Percentiles rank a stretch among this genome's conserved stretches.
These are phyloP conservation scores for Alternaria panax DNA, from an alignment of 2,329 filamentous ascomycete species.

Conservation along the genomic window DNA sequence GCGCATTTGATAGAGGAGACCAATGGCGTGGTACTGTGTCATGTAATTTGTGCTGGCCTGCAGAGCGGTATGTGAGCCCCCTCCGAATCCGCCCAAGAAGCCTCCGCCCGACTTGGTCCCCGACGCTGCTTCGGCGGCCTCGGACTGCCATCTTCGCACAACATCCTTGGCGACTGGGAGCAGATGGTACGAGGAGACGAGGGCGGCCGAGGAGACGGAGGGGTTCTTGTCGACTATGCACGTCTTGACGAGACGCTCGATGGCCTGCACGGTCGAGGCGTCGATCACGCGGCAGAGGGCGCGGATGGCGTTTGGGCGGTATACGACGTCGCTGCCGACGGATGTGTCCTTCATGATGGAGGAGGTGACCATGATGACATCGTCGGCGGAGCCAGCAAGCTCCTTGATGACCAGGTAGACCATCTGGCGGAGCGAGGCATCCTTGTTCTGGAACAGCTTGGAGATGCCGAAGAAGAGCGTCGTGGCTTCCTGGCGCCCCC, in stretches of 20 bases:
- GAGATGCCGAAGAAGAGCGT: slow-evolving; percentile 97
- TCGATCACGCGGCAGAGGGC: slow-evolving; percentile 94
- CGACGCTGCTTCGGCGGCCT: slow-evolving; percentile 95
- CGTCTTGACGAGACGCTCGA: slow-evolving; percentile 98
- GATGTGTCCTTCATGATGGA: slow-evolving; percentile 99
- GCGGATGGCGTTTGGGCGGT: slow-evolving; percentile 93
- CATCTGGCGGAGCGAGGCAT: slow-evolving; percentile 97
- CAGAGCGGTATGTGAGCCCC: slow-evolving; percentile 75
- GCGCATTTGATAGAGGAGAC: slow-evolving; percentile 96
- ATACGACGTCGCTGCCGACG: slow-evolving; percentile 82
- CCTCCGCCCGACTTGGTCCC: slow-evolving; percentile 87
- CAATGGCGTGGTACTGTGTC: slow-evolving; percentile 98
- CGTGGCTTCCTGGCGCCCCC: slow-evolving; percentile 96
- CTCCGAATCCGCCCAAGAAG: slow-evolving; percentile 91
- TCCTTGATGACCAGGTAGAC: slow-evolving; percentile 99
- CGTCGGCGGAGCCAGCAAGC: slow-evolving; percentile 90
- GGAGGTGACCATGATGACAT: slow-evolving; percentile 99
- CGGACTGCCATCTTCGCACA: slow-evolving; percentile 96
- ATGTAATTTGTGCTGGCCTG: slow-evolving; percentile 83
- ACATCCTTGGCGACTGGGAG: slow-evolving; percentile 95
- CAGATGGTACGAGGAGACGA: slow-evolving; percentile 97
- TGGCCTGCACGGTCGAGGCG: slow-evolving; percentile 94
- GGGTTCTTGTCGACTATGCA: slow-evolving; percentile 99
- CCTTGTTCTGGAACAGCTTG: slow-evolving; percentile 99
- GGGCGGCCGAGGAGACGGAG: slow-evolving; percentile 92